phyloP scores from a whole-genome alignment of 1,284 basidiomycete genomes.

The Trametes polyzona region DNA sequence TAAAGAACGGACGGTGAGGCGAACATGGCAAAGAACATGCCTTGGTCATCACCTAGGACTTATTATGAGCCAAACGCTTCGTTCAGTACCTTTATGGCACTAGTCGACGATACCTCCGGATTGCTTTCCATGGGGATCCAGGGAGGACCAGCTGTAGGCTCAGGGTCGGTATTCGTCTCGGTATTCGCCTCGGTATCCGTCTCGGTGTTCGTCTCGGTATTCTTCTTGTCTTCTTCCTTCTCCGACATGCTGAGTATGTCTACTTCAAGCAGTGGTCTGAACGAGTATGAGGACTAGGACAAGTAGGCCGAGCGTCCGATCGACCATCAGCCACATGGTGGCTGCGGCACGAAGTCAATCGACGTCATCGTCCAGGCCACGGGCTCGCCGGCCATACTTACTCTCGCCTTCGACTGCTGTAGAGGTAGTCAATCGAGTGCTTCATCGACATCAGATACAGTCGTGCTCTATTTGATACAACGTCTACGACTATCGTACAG shows the following conservation, averaged over 20 bases:
- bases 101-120: constrained; percentile 24
- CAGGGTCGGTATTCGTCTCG: constrained; percentile 3
- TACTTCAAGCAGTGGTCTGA: too few relatives aligned
- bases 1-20: too few relatives aligned
- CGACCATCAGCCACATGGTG: constrained; percentile 4
- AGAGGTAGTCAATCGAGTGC: too few relatives aligned
- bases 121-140: constrained; percentile 27
- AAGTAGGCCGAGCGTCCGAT: neutral
- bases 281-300: neutral
- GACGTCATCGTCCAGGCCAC: constrained; percentile 17
- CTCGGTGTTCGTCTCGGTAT: too few relatives aligned
- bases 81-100: too few relatives aligned
- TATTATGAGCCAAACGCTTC: too few relatives aligned
- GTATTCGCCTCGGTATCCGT: too few relatives aligned
- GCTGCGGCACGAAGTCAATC: neutral
- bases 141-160: constrained; percentile 8
- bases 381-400: too few relatives aligned
- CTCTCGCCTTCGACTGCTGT: neutral
- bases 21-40: neutral
- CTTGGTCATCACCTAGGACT: constrained; percentile 19
- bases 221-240: too few relatives aligned
- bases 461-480: constrained; percentile 9
- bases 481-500: constrained; percentile 11
- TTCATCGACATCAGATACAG: too few relatives aligned
- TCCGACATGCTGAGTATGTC: neutral